A percentile compares a stretch with the other conserved stretches of the same genome.
Evolutionary conservation across 2,329 filamentous ascomycete species (phyloP).

Genomic region (Colletotrichum sojae): DNA sequence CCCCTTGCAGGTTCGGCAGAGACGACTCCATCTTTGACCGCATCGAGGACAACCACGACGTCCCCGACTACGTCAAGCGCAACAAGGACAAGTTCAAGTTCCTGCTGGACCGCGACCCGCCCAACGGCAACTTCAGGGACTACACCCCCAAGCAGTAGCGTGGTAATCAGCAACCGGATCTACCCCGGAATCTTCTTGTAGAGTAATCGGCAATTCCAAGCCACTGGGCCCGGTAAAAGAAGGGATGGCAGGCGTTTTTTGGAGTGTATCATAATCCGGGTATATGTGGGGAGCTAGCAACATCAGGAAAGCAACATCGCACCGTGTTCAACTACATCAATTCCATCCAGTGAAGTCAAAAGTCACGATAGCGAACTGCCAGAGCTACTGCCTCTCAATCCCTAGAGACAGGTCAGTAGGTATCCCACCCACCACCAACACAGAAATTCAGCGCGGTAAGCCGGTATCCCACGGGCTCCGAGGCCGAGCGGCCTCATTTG

Average conservation of each 20-base stretch:
- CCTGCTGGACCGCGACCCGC: conserved; percentile 56
- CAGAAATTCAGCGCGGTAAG: no score
- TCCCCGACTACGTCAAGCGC: conserved; percentile 57
- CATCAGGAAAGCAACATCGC: neutral
- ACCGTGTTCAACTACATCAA: no score
- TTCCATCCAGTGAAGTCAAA: no score
- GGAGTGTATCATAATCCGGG: conserved; percentile 1
- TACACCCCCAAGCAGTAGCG: conserved; percentile 24
- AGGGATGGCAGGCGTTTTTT: conserved; percentile 16
- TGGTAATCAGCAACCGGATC: no score
- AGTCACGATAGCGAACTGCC: no score
- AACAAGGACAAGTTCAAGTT: conserved; percentile 52
- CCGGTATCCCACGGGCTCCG: no score
- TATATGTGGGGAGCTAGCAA: neutral
- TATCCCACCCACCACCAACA: no score
- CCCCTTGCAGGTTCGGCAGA: conserved; percentile 42
- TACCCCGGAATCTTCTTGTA: neutral
- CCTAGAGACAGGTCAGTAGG: no score
- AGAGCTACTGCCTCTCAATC: no score
- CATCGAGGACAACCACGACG: conserved; percentile 56
- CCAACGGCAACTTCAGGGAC: conserved; percentile 55
- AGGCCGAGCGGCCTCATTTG: no score
- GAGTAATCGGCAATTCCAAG: conserved; percentile 2
- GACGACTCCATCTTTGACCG: conserved; percentile 42
- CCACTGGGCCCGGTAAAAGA: conserved; percentile 5